phyloP scores from a whole-genome alignment of 208 protist species.

The Leishmania guyanensis region DNA sequence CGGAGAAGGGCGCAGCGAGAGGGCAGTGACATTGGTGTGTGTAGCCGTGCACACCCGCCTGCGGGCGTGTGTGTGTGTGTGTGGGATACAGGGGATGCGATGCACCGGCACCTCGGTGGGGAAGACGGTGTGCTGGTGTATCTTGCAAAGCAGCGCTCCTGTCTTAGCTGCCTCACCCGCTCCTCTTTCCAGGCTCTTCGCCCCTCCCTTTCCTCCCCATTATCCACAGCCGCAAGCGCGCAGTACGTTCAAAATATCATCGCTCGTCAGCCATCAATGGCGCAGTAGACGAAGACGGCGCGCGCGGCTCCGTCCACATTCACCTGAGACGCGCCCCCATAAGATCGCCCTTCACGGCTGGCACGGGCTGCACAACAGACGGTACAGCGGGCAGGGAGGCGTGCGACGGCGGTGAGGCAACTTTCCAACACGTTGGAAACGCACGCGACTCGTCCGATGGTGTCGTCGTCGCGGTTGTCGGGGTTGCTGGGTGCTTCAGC shows the following conservation, averaged over 20 bases:
- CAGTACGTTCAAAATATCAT: background rate
- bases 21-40: no score
- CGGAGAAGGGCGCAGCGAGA: no score
- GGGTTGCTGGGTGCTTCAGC: background rate
- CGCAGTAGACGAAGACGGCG: slow-evolving; percentile 23
- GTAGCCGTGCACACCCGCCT: no score
- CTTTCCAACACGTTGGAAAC: slow-evolving; percentile 35
- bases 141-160: background rate
- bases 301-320: slow-evolving; percentile 20
- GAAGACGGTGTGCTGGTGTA: background rate
- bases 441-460: background rate
- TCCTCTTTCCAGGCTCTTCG: background rate
- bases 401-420: background rate
- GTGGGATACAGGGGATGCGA: background rate
- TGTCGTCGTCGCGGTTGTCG: background rate
- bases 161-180: no score
- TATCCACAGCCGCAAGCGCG: background rate
- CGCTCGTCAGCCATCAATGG: slow-evolving; percentile 13
- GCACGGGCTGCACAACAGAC: background rate
- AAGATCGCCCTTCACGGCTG: background rate
- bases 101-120: background rate
- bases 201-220: background rate
- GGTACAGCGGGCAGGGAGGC: background rate
- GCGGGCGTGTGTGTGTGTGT: background rate
- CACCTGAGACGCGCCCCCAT: background rate